These are phyloP conservation scores for Amylocystis lapponica DNA, from an alignment of 768 basidiomycete genomes.

Conservation along the genomic window DNA sequence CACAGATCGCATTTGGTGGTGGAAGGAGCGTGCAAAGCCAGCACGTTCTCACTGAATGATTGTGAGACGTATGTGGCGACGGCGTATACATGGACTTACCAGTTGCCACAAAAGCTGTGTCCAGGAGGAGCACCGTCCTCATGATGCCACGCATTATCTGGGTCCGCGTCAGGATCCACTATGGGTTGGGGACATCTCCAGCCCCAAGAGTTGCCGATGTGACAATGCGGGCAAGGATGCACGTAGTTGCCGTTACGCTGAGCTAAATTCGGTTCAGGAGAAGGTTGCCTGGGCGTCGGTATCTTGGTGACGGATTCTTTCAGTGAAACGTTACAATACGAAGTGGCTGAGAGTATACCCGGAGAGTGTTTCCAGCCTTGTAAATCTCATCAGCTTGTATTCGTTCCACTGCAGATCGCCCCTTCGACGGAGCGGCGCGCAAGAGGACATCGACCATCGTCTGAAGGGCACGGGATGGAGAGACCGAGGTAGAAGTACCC, in stretches of 20 bases:
- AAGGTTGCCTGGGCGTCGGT: slow-evolving; percentile 67
- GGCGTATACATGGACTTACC: slow-evolving; percentile 47
- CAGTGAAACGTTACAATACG: slow-evolving; percentile 4
- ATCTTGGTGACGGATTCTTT: slow-evolving; percentile 40
- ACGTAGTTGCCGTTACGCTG: slow-evolving; percentile 57
- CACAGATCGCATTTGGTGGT: slow-evolving; percentile 86
- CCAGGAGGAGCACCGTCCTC: slow-evolving; percentile 78
- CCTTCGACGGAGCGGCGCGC: slow-evolving; percentile 62
- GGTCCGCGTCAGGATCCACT: slow-evolving; percentile 60
- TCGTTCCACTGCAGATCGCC: slow-evolving; percentile 63
- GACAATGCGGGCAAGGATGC: slow-evolving; percentile 78
- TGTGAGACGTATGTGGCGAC: background rate
- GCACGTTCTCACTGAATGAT: slow-evolving; percentile 59
- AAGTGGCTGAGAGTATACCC: slow-evolving; percentile 46
- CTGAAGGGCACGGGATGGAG: slow-evolving; percentile 70
- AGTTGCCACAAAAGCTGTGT: slow-evolving; percentile 77
- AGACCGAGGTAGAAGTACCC: slow-evolving; percentile 57
- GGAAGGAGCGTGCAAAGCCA: slow-evolving; percentile 65
- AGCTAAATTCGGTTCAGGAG: slow-evolving; percentile 70
- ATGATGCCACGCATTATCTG: slow-evolving; percentile 69
- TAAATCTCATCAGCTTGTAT: slow-evolving; percentile 83
- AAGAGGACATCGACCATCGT: slow-evolving; percentile 66
- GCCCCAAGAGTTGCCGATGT: slow-evolving; percentile 61
- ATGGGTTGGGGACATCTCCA: slow-evolving; percentile 83
- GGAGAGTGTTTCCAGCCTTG: slow-evolving; percentile 50